A percentile compares a stretch with the other conserved stretches of the same genome.
Evolutionary conservation across 345 rosid genomes (phyloP).

Genomic region (Jatropha curcas): DNA sequence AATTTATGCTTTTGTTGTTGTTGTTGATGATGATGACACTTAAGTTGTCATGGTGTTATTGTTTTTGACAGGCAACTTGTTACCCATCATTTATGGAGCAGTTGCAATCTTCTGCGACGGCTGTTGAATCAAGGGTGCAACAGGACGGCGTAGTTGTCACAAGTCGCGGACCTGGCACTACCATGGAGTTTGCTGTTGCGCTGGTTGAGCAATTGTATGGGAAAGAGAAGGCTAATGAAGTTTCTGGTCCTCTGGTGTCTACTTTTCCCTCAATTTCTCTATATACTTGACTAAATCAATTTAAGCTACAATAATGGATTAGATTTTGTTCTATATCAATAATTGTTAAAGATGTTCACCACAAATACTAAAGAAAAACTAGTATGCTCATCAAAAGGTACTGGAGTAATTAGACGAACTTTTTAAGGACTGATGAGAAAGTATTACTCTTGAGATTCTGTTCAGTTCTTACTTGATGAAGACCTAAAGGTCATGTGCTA

Average conservation of each 20-base stretch:
- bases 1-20: too few relatives aligned
- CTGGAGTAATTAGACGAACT: too few relatives aligned
- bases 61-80: conserved; percentile 69
- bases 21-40: conserved; percentile 5
- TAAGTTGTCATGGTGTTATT: background rate
- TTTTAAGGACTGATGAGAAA: background rate
- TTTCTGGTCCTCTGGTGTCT: conserved; percentile 70
- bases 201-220: conserved; percentile 75
- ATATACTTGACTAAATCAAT: background rate
- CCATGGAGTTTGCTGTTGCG: conserved; percentile 79
- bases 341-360: background rate
- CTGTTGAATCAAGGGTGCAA: conserved; percentile 86
- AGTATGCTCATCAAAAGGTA: background rate
- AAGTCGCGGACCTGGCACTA: conserved; percentile 88
- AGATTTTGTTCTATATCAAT: background rate
- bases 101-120: conserved; percentile 54
- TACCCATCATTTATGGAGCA: conserved; percentile 84
- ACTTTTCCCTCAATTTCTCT: background rate
- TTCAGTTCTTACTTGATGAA: background rate
- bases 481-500: background rate
- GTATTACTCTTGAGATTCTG: background rate
- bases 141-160: conserved; percentile 73
- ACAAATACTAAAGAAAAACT: background rate
- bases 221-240: conserved; percentile 70
- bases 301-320: background rate